A percentile compares a stretch with the other conserved stretches of the same genome.
phyloP scores from a whole-genome alignment of 345 rosid genomes.

The Litchi chinensis region DNA sequence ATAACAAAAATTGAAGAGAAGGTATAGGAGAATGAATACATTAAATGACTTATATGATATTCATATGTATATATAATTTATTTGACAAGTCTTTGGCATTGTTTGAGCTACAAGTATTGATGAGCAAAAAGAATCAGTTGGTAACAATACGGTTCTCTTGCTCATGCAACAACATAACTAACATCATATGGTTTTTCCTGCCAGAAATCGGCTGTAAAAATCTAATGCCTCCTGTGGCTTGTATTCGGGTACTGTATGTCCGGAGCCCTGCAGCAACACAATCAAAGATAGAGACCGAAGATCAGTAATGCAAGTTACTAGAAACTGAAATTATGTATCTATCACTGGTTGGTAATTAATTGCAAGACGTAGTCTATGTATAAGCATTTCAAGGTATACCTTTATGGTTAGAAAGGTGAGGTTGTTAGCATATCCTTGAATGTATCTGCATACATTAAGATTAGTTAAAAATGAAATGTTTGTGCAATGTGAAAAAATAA shows the following conservation, averaged over 20 bases:
- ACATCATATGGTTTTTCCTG: constrained; percentile 48
- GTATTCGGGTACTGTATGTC: constrained; percentile 90
- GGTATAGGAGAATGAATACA: background rate
- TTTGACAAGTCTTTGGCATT: background rate
- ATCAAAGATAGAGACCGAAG: background rate
- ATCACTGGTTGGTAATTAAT: background rate
- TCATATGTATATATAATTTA: background rate
- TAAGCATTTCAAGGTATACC: constrained; percentile 36
- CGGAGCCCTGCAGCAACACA: constrained; percentile 66
- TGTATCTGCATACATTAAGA: constrained; percentile 43
- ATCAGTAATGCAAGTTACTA: background rate
- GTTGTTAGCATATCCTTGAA: constrained; percentile 73
- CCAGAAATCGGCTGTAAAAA: constrained; percentile 76
- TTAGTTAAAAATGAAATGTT: background rate
- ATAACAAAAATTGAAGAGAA: too few species aligned
- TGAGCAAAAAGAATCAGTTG: background rate
- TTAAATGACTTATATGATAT: background rate
- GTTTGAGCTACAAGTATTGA: background rate
- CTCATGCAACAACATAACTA: background rate
- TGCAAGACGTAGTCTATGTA: too few species aligned
- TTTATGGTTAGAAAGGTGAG: constrained; percentile 83
- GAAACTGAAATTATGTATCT: too few species aligned
- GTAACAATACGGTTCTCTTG: background rate
- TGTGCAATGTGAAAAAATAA: background rate
- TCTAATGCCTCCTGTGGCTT: constrained; percentile 78